Evolutionary conservation across 345 rosid genomes (phyloP), one percentile per base, ranked within the genome.

Genomic region (Mangifera indica): DNA sequence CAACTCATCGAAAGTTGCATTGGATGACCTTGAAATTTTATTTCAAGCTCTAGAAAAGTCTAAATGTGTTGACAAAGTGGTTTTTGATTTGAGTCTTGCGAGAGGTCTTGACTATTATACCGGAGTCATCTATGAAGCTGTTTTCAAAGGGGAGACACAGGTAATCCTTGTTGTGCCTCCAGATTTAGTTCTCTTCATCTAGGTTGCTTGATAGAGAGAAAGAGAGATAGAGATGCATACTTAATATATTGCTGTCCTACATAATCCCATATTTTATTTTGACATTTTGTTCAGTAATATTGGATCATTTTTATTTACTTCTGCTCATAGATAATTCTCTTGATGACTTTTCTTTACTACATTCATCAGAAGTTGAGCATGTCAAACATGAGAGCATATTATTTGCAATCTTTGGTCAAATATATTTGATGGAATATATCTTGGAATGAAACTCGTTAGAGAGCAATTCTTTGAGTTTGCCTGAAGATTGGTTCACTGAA

Each of bases 101-200:
- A 88, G 99, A 80, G 99, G 99, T 57, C 99, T 95, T 68, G 99
- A 92, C 83, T 95, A 92, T 84, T 95, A 92, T 74, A 92, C 99
- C 0, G 99, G 99, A 9, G 89, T 95, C 60, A 91, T 95, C 74
- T 95, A 81, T 76, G 99, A 95, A 86, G 93, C 96, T 63, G 93
- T 88, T 70, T 90, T 93, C 60, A 84, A 74, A 74, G 97, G 97
- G 67, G 87, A 85, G 34, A 90, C 84, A 21, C 93, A 91, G 93
- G 98, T 94, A 81, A 78, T 49, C 15, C 18, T 49, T 14, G 18
- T 14, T 49, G 18, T 37, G 26, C 54, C 45, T n/a, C 9, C 18
- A 56, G 29, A 17, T 49, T 60, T 10, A 25, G 53, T 64, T 49
- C 4, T 52, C 13, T 40, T 58, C 0, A 3, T 45, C 45, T 42